These are phyloP conservation scores for Penicillium bialowiezense DNA, from an alignment of 495 filamentous ascomycete species.

Conservation along the genomic window DNA sequence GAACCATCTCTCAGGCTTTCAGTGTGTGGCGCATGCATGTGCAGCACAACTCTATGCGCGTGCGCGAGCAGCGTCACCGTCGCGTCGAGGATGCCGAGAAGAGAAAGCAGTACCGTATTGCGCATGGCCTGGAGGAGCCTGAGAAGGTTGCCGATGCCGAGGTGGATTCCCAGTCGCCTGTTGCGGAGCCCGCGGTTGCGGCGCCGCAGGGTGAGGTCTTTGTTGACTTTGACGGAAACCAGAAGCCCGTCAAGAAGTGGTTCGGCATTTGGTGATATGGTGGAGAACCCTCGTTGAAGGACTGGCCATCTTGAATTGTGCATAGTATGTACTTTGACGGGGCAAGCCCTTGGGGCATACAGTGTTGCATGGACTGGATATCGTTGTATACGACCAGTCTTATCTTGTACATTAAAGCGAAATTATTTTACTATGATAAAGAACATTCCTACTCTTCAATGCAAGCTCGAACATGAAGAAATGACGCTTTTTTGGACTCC, in stretches of 20 bases:
- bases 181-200: constrained; percentile 23
- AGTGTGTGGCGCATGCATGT: constrained; percentile 71
- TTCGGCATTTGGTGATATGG: constrained; percentile 55
- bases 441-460: background rate
- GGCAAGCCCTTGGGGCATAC: background rate
- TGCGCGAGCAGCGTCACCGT: constrained; percentile 61
- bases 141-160: constrained; percentile 9
- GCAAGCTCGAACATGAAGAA: background rate
- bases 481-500: constrained; percentile 4
- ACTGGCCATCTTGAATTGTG: too few relatives aligned
- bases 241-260: constrained; percentile 58
- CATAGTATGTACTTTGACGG: background rate
- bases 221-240: constrained; percentile 46
- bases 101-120: constrained; percentile 72
- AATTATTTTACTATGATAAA: background rate
- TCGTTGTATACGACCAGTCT: background rate
- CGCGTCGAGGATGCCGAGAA: constrained; percentile 77
- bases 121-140: constrained; percentile 69
- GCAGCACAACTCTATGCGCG: constrained; percentile 57
- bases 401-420: constrained; percentile 4
- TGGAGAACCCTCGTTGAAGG: too few relatives aligned
- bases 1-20: constrained; percentile 51
- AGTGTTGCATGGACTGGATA: background rate
- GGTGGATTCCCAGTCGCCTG: constrained; percentile 31
- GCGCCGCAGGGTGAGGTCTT: constrained; percentile 15